phyloP scores from a whole-genome alignment of 192 early-diverging fungal species.

The Lobosporangium transversale region DNA sequence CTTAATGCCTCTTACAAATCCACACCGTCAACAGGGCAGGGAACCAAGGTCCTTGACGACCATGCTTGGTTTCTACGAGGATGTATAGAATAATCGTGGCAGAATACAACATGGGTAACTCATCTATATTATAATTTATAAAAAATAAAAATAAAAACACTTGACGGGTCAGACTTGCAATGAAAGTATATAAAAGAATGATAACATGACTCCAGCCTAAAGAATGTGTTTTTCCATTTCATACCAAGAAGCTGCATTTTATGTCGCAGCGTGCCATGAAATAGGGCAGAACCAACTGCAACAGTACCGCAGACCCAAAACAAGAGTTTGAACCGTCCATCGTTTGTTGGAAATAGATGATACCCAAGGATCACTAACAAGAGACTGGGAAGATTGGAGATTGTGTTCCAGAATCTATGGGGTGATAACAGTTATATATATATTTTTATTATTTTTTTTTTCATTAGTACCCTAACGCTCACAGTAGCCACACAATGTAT shows the following conservation, averaged over 20 bases:
- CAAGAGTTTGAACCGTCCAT: constrained; percentile 54
- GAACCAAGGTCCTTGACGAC: constrained; percentile 56
- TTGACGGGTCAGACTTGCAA: not conserved
- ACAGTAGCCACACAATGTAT: not conserved
- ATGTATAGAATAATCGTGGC: constrained; percentile 44
- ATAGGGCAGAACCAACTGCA: constrained; percentile 76
- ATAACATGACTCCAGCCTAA: no score
- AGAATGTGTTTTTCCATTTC: not conserved
- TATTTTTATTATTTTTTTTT: no score
- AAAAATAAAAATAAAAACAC: not conserved
- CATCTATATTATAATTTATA: constrained; percentile 11
- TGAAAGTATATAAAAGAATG: not conserved
- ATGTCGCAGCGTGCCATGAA: constrained; percentile 81
- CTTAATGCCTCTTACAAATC: constrained; percentile 29
- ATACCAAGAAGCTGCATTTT: constrained; percentile 73
- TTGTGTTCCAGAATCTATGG: constrained; percentile 61
- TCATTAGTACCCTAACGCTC: not conserved
- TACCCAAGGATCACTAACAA: constrained; percentile 62
- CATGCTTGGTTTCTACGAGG: constrained; percentile 47
- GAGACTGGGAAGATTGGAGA: constrained; percentile 68
- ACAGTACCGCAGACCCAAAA: constrained; percentile 58
- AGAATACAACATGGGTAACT: constrained; percentile 49
- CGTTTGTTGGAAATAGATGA: constrained; percentile 51
- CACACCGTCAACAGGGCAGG: constrained; percentile 56
- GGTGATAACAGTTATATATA: not conserved